phyloP scores from a whole-genome alignment of 352 stramenopile genomes.

The Pythium aphanidermatum region DNA sequence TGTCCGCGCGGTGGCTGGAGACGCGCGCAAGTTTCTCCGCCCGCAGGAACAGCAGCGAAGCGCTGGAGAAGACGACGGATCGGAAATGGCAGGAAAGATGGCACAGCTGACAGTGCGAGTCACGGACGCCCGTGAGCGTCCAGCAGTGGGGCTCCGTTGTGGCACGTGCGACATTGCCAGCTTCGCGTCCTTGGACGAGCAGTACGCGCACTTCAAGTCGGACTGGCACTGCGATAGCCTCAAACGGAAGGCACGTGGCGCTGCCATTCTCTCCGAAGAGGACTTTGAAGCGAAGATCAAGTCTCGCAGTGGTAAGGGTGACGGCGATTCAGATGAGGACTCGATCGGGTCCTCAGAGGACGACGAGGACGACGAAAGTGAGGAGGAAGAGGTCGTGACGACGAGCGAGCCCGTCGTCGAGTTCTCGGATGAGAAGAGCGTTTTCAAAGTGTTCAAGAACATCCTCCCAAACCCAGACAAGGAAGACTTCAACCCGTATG shows the following conservation, averaged over 20 bases:
- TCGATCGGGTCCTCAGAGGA: conserved; percentile 25
- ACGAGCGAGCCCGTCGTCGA: conserved; percentile 70
- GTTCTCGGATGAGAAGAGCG: conserved; percentile 62
- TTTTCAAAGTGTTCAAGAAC: conserved; percentile 82
- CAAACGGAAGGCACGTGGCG: conserved; percentile 60
- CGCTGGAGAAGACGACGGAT: not conserved
- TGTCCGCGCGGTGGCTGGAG: conserved; percentile 53
- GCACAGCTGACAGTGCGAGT: conserved; percentile 26
- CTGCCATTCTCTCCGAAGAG: conserved; percentile 31
- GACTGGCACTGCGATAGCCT: conserved; percentile 77
- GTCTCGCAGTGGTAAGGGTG: too few species aligned
- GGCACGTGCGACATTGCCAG: conserved; percentile 57
- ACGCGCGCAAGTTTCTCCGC: conserved; percentile 39
- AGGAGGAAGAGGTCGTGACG: conserved; percentile 32
- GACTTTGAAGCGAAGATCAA: conserved; percentile 28
- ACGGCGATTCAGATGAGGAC: too few species aligned
- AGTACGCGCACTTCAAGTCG: conserved; percentile 84
- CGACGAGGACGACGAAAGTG: conserved; percentile 31
- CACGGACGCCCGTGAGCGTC: conserved; percentile 26
- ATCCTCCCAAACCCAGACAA: conserved; percentile 38
- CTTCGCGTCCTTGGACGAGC: conserved; percentile 73
- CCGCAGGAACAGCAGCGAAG: not conserved
- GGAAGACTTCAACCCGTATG: conserved; percentile 59
- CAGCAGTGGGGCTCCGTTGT: conserved; percentile 55
- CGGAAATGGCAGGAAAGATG: conserved; percentile 8